These are phyloP conservation scores for Sugiyamaella boreocaroliniensis DNA, from an alignment of 805 yeast genomes.

Conservation along the genomic window DNA sequence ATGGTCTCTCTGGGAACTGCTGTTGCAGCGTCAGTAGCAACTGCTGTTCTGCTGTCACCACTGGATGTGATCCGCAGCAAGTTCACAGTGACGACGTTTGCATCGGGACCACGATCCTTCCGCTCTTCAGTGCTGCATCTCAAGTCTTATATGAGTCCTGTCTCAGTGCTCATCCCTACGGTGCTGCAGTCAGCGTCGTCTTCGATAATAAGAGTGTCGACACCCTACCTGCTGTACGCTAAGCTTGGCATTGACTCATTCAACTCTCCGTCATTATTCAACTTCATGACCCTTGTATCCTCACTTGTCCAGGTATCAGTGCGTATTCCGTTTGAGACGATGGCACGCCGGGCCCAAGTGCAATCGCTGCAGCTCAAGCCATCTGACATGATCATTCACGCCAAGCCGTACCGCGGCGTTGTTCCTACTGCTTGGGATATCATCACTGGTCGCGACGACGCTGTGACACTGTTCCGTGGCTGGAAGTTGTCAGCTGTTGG, in stretches of 20 bases:
- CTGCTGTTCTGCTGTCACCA: constrained; percentile 72
- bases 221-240: constrained; percentile 58
- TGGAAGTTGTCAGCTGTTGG: constrained; percentile 86
- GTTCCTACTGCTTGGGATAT: constrained; percentile 48
- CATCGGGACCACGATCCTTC: constrained; percentile 52
- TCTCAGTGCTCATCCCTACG: constrained; percentile 59
- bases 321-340: constrained; percentile 80
- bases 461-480: constrained; percentile 64
- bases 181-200: constrained; percentile 51
- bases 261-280: constrained; percentile 54
- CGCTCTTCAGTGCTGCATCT: constrained; percentile 55
- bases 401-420: constrained; percentile 50
- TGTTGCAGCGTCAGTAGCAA: constrained; percentile 61
- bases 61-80: constrained; percentile 74
- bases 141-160: constrained; percentile 49
- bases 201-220: constrained; percentile 53
- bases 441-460: constrained; percentile 37
- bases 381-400: constrained; percentile 47
- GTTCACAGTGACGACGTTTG: constrained; percentile 63
- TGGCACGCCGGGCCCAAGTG: constrained; percentile 78
- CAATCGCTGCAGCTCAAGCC: constrained; percentile 39
- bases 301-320: constrained; percentile 63
- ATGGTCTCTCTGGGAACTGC: constrained; percentile 59
- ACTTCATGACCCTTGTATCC: constrained; percentile 51
- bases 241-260: constrained; percentile 60